These are phyloP conservation scores for Wallacemonas sp. DNA, from an alignment of 208 protist species.

Conservation along the genomic window DNA sequence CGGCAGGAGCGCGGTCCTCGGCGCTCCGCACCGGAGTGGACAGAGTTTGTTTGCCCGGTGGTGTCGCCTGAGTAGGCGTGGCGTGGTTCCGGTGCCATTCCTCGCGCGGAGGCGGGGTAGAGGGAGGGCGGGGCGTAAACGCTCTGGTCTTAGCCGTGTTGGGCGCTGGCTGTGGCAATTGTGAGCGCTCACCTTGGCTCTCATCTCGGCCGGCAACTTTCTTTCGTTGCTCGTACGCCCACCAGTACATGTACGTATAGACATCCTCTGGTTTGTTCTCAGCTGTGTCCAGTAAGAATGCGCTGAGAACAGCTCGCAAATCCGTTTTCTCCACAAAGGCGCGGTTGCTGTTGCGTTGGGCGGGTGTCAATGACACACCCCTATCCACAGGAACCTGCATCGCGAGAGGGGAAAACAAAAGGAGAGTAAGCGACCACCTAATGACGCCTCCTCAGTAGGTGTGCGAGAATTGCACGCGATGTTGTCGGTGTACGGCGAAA, in stretches of 20 bases:
- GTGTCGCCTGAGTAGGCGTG: background rate
- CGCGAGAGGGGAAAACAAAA: background rate
- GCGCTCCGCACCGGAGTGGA: background rate
- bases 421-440: too few species aligned
- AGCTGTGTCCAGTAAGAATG: conserved; percentile 4
- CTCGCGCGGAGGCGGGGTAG: background rate
- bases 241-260: conserved; percentile 10
- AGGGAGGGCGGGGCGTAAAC: background rate
- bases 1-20: background rate
- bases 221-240: background rate
- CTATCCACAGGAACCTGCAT: background rate
- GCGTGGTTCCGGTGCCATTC: background rate
- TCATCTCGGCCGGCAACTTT: background rate
- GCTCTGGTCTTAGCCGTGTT: background rate
- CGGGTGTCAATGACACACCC: background rate
- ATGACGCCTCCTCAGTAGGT: too few species aligned
- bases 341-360: background rate
- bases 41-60: background rate
- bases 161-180: background rate
- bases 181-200: background rate
- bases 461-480: too few species aligned
- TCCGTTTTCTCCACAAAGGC: background rate
- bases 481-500: too few species aligned
- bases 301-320: background rate
- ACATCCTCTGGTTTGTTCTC: conserved; percentile 5